Percentiles rank a stretch among this genome's conserved stretches.
These are phyloP conservation scores for Leptomonas seymouri DNA, from an alignment of 208 protist species.

Conservation along the genomic window DNA sequence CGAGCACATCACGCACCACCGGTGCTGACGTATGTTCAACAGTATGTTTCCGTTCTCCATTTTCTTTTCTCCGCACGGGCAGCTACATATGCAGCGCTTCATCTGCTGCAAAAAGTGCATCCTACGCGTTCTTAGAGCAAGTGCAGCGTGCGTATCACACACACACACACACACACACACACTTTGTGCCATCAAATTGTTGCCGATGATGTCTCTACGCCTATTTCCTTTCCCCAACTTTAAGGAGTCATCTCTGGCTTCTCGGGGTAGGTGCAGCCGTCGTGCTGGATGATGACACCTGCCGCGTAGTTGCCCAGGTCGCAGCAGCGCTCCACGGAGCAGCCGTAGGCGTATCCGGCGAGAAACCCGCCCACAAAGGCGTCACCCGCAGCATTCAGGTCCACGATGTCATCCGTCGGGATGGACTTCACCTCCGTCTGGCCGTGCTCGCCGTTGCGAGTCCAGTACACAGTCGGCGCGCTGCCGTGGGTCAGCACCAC, in stretches of 20 bases:
- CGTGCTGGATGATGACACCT: conserved; percentile 92
- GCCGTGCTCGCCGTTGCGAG: conserved; percentile 38
- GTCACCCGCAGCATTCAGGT: conserved; percentile 98
- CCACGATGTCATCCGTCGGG: conserved; percentile 92
- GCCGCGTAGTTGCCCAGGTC: conserved; percentile 91
- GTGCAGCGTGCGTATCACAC: no score
- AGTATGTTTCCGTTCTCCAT: no score
- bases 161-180: no score
- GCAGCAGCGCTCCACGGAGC: conserved; percentile 81
- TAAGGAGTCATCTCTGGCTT: conserved; percentile 64
- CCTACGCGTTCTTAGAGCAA: no score
- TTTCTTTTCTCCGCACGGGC: no score
- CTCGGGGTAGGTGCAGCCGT: conserved; percentile 93
- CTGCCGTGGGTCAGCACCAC: conserved; percentile 97
- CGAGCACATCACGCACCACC: no score
- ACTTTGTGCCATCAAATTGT: no score
- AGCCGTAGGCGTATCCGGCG: conserved; percentile 66
- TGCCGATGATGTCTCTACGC: no score
- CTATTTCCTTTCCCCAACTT: background rate
- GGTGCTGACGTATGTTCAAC: no score
- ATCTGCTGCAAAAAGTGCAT: no score
- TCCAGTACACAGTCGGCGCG: conserved; percentile 85
- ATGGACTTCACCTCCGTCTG: conserved; percentile 74
- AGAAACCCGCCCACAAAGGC: conserved; percentile 99
- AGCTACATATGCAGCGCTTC: no score